A percentile compares a stretch with the other conserved stretches of the same genome.
Conservation (phyloP, 2,329 filamentous ascomycete species). For the Ceratocystis huliohia region DNA sequence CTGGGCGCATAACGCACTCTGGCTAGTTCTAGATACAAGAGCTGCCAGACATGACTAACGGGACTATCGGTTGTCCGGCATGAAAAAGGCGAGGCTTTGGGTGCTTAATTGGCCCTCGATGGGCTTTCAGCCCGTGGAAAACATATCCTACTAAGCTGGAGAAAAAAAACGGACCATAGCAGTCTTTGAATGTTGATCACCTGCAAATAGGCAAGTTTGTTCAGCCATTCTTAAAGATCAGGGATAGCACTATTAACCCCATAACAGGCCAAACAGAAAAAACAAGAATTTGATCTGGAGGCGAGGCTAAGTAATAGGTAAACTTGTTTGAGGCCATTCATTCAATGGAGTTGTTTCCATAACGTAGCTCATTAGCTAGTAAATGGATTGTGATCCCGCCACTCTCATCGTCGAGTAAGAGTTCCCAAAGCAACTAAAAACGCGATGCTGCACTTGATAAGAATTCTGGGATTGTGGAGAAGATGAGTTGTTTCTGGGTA, state of each 20-base stretch:
- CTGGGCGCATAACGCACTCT: not conserved
- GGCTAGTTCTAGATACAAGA: not conserved
- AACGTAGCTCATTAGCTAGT: not conserved
- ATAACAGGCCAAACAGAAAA: not conserved
- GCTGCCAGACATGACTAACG: not conserved
- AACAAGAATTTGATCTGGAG: not conserved
- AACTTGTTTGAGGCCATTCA: not conserved
- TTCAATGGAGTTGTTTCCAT: not conserved
- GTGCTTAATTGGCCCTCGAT: not conserved
- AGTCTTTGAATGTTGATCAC: not conserved
- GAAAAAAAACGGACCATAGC: not conserved
- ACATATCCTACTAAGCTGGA: not conserved
- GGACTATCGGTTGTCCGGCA: not conserved
- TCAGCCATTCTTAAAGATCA: not conserved
- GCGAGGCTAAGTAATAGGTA: not conserved
- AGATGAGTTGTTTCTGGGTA: not conserved
- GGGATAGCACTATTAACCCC: not conserved
- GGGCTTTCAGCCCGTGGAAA: not conserved
- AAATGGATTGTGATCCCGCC: not conserved
- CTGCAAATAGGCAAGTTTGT: not conserved
- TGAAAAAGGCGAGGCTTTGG: not conserved
- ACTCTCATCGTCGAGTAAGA: not conserved
- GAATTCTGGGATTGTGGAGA: not conserved
- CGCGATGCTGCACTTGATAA: not conserved
- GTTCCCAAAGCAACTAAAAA: not conserved